A percentile compares a stretch with the other conserved stretches of the same genome.
Conservation (phyloP, 306 rosid species). For the Cucurbita moschata region DNA sequence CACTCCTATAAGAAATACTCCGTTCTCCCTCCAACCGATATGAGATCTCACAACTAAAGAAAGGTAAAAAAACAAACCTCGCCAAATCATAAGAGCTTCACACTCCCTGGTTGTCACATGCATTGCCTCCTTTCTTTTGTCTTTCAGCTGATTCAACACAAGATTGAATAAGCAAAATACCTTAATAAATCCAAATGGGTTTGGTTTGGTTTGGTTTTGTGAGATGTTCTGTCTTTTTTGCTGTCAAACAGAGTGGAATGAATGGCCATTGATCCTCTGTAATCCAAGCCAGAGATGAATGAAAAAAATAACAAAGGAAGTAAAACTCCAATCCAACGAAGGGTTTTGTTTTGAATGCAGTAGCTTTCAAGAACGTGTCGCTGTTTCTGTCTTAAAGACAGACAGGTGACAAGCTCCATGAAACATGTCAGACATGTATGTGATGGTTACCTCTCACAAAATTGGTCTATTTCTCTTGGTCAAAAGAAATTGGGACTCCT, state of each 20-base stretch:
- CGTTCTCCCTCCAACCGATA: too few relatives aligned
- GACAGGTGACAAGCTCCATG: conserved; percentile 7
- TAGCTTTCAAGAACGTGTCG: neutral
- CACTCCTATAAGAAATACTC: too few relatives aligned
- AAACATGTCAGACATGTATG: conserved; percentile 10
- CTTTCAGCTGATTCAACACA: neutral
- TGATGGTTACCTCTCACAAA: conserved; percentile 4
- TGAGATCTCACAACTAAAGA: neutral
- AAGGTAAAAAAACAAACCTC: neutral
- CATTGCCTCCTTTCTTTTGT: neutral
- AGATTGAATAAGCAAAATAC: neutral
- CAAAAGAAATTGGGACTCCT: neutral
- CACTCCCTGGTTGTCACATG: neutral
- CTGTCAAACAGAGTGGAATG: neutral
- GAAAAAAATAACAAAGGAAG: neutral
- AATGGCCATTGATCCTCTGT: neutral
- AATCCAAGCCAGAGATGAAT: neutral
- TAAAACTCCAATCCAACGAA: neutral
- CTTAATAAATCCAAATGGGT: neutral
- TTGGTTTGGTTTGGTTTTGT: neutral
- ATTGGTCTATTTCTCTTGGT: neutral
- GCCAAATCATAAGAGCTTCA: neutral
- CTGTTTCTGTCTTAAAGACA: neutral
- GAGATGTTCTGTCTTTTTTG: neutral
- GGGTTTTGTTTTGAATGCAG: conserved; percentile 2